A percentile compares a stretch with the other conserved stretches of the same genome.
phyloP scores from a whole-genome alignment of 2,329 filamentous ascomycete genomes.

The Diaporthe sp. region DNA sequence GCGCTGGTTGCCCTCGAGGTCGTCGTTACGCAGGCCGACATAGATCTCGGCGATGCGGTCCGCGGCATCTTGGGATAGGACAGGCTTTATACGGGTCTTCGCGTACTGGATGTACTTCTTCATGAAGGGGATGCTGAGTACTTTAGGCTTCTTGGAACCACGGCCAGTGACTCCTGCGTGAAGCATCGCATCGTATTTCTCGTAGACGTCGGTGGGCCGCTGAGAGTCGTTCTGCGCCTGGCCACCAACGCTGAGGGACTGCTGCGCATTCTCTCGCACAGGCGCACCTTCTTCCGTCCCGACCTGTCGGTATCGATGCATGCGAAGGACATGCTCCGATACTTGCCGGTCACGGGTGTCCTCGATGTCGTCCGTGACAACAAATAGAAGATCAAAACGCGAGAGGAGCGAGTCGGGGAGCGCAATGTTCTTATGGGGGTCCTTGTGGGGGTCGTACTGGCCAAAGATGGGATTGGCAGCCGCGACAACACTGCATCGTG shows the following conservation, averaged over 20 bases:
- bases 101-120: slow-evolving; percentile 99
- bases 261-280: slow-evolving; percentile 86
- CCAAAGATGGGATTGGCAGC: slow-evolving; percentile 98
- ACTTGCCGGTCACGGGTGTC: slow-evolving; percentile 90
- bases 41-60: slow-evolving; percentile 93
- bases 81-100: slow-evolving; percentile 89
- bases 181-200: slow-evolving; percentile 96
- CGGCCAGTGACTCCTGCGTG: slow-evolving; percentile 90
- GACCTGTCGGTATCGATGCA: slow-evolving; percentile 94
- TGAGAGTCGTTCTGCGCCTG: slow-evolving; percentile 80
- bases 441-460: slow-evolving; percentile 98
- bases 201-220: slow-evolving; percentile 86
- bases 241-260: slow-evolving; percentile 87
- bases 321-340: slow-evolving; percentile 95
- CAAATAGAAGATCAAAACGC: slow-evolving; percentile 97
- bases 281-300: slow-evolving; percentile 95
- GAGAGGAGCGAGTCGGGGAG: slow-evolving; percentile 95
- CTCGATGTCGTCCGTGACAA: slow-evolving; percentile 98
- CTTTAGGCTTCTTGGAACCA: slow-evolving; percentile 82
- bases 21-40: slow-evolving; percentile 92
- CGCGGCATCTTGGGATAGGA: slow-evolving; percentile 89
- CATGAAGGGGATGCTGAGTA: slow-evolving; percentile 96
- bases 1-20: slow-evolving; percentile 92
- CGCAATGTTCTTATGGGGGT: slow-evolving; percentile 98
- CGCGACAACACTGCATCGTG: slow-evolving; percentile 94